phyloP scores from a whole-genome alignment of 2,329 filamentous ascomycete genomes.

The Cercospora zeae-maydis region DNA sequence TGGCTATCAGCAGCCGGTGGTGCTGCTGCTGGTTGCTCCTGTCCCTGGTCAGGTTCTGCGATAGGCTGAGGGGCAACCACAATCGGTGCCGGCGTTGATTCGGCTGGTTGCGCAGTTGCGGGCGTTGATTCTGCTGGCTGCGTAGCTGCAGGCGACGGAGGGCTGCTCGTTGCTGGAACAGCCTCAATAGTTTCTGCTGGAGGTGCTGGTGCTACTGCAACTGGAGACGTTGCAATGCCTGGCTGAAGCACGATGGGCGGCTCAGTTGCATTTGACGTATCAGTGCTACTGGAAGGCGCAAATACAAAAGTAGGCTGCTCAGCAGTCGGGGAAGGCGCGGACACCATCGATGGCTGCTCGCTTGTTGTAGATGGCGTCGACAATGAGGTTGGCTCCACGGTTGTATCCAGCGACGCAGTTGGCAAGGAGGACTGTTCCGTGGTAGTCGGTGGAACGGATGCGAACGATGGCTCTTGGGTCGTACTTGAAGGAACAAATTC shows the following conservation, averaged over 20 bases:
- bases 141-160: background rate
- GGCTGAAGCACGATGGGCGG: background rate
- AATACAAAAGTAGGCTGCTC: constrained; percentile 1
- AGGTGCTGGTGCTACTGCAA: background rate
- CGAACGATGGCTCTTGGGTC: background rate
- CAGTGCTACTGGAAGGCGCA: background rate
- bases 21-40: background rate
- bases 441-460: background rate
- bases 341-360: background rate
- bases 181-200: background rate
- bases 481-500: background rate
- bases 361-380: background rate
- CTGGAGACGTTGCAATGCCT: background rate
- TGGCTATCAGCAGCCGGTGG: background rate
- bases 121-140: background rate
- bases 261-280: background rate
- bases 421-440: background rate
- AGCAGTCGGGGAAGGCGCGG: background rate
- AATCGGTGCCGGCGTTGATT: background rate
- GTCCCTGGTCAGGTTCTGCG: background rate
- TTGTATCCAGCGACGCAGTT: background rate
- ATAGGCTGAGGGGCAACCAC: background rate
- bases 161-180: background rate
- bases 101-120: background rate
- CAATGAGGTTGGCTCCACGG: background rate